A percentile compares a stretch with the other conserved stretches of the same genome.
phyloP scores from a whole-genome alignment of 345 rosid species.

The Toxicodendron radicans region DNA sequence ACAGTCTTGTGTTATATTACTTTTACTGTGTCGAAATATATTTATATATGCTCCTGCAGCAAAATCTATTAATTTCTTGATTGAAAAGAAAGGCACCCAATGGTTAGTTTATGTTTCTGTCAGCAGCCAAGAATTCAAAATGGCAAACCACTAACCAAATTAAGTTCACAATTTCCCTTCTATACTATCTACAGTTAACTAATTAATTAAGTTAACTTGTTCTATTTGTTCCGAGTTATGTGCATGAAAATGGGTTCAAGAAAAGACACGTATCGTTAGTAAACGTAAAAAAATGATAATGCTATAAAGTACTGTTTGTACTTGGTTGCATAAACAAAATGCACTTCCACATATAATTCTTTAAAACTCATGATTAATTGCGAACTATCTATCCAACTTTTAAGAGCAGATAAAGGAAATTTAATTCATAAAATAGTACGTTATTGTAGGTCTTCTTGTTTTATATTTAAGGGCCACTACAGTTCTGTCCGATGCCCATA shows the following conservation, averaged over 20 bases:
- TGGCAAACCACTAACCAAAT: too few species aligned
- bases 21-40: not conserved
- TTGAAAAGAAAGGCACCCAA: not conserved
- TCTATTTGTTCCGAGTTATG: not conserved
- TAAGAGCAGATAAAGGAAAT: not conserved
- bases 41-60: too few species aligned
- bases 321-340: conserved; percentile 9
- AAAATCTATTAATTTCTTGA: not conserved
- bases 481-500: not conserved
- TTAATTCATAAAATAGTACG: not conserved
- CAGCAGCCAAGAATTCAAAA: too few species aligned
- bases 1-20: not conserved
- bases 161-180: not conserved
- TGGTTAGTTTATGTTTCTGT: too few species aligned
- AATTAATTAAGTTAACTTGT: not conserved
- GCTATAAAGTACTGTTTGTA: not conserved
- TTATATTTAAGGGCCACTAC: not conserved
- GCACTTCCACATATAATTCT: not conserved
- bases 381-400: not conserved
- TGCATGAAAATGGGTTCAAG: not conserved
- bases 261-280: not conserved
- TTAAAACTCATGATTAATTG: not conserved
- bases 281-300: not conserved
- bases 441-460: not conserved
- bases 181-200: too few species aligned